Evolutionary conservation across 2,329 filamentous ascomycete species (phyloP), one percentile per base, ranked within the genome.

Genomic region (Torrubiella hemipterigena): DNA sequence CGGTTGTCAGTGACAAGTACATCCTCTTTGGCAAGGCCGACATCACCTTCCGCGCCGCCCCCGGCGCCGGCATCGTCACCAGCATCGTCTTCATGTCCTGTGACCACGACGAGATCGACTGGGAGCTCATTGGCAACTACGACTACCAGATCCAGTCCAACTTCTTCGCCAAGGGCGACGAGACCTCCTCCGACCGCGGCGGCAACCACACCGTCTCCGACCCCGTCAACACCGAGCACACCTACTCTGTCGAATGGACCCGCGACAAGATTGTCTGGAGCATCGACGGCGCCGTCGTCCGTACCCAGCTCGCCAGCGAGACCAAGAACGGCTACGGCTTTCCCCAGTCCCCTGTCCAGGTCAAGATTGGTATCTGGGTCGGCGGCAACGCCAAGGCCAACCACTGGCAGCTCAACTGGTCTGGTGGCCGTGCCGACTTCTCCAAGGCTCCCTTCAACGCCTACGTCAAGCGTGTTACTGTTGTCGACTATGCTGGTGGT

Each of bases 11-110:
- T 34, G 68, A 76, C 48, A 87, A 86, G 70, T 96, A 93, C 67
- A 84, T 98, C 55, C 95, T 96, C 82, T 96, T 94, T 55, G 91
- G 91, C 39, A 77, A 77, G 48, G 73, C 95, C 45, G 81, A 93
- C 33, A 74, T 85, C 38, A 73, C 72, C 18, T 63, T 93, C 49
- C 80, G 86, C 56, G 79, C 81, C 23, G 79, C 91, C 17, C 70
- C 80, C 4, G 91, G 89, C 26, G 65, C 65, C 6, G 91, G 91
- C 42, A 81, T 98, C 41, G 82, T 98, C 39, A 95, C 86, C 60
- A 87, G 81, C 41, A 69, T 83, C 24, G 85, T 96, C 25, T 64
- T 98, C 41, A 81, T 94, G 63, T 95, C 84, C 2, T 83, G 93
- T 49, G 73, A 77, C 49, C 67, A 93, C 14, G 86, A 94, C 52